Evolutionary conservation across 2,329 filamentous ascomycete species (phyloP), one percentile per base, ranked within the genome.

Genomic region (Claviceps quebecensis): DNA sequence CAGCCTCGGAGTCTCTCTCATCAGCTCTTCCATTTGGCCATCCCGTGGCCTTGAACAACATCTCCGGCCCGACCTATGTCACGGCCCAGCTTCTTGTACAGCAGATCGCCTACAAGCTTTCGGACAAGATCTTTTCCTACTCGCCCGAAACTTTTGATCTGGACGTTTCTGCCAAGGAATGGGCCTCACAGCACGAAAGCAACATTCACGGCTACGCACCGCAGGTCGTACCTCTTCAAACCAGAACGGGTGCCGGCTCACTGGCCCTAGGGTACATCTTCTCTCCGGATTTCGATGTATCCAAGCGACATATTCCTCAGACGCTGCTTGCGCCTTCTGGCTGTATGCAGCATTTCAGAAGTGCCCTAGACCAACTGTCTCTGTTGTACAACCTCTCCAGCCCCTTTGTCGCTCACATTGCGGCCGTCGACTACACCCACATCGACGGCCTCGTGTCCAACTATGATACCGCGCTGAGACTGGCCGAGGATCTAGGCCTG

Each of bases 261-360:
- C 86, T 97, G 63, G 89, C 93, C 22, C 78, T 98, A 47, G 93
- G 93, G 52, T 98, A 98, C 71, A 87, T 97, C 66, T 98, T 97
- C 76, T 96, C 90, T 55, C 87, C 88, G 62, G 93, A 98, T 70
- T 96, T 95, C 63, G 90, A 97, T 66, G 69, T 95, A 61, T 81
- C 79, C 72, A 96, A 93, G 76, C 83, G 90, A 58, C 83, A 93
- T 64, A 83, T 96, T 53, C 91, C 93, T 2, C 93, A 98, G 75
- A 83, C 87, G 16, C 82, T 98, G 56, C 71, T 98, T 56, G 91
- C 89, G 9, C 87, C 89, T 2, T 90, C 89, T 0, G 82, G 87
- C 45, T 91, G 84, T 57, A 73, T 98, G 57, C 80, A 81, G 54
- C 84, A 86, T 63, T 77, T 98, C 62, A 86, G 89, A 43, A 73